These are phyloP conservation scores for Sugiyamaella boreocaroliniensis DNA, from an alignment of 805 yeast genomes.

Conservation along the genomic window DNA sequence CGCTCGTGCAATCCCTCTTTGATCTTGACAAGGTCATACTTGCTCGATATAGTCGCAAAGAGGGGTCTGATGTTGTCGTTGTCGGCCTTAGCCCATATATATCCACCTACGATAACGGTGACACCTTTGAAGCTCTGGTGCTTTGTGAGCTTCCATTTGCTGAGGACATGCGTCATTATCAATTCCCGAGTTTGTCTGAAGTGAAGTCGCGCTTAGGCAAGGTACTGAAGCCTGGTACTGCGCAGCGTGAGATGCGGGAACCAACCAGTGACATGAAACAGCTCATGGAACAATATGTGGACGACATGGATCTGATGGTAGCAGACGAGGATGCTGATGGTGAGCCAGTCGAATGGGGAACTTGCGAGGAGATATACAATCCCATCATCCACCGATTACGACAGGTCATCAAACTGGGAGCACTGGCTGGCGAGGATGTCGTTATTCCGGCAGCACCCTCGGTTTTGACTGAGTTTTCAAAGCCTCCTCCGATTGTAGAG, in stretches of 20 bases:
- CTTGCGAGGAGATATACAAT: constrained; percentile 27
- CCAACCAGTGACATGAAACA: constrained; percentile 32
- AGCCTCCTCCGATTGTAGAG: constrained; percentile 17
- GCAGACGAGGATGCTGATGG: constrained; percentile 13
- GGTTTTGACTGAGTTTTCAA: constrained; percentile 17
- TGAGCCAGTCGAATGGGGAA: constrained; percentile 22
- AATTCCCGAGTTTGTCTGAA: constrained; percentile 46
- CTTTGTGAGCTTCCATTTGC: constrained; percentile 58
- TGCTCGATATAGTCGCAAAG: constrained; percentile 55
- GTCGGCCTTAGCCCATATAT: constrained; percentile 50
- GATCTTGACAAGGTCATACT: constrained; percentile 45
- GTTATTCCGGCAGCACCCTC: constrained; percentile 30
- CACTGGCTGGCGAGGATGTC: constrained; percentile 29
- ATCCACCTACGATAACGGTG: neutral
- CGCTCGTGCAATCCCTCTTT: constrained; percentile 48
- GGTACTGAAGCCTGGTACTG: constrained; percentile 20
- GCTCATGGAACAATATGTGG: constrained; percentile 41
- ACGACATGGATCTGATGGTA: constrained; percentile 38
- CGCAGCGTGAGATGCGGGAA: constrained; percentile 28
- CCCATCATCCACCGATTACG: constrained; percentile 23
- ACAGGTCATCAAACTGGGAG: constrained; percentile 27
- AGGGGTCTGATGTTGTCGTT: constrained; percentile 25
- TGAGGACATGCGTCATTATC: constrained; percentile 53
- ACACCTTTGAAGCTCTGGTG: constrained; percentile 34
- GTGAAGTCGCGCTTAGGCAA: constrained; percentile 33